Conservation (phyloP, 768 basidiomycete genomes). For the Pleurotus djamor region DNA sequence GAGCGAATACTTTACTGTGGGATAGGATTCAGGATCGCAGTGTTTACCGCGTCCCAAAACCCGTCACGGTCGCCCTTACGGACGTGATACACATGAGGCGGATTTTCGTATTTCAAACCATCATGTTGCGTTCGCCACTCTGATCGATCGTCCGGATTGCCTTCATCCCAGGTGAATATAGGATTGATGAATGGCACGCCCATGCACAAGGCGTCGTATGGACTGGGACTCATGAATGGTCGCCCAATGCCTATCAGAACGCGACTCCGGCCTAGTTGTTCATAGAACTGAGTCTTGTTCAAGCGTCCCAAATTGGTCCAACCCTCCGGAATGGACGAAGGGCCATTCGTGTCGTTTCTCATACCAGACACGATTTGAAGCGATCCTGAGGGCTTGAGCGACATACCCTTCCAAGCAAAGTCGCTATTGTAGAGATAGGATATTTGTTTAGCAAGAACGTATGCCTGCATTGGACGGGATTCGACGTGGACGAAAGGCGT, state of each 20-base stretch:
- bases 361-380: slow-evolving; percentile 17
- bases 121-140: slow-evolving; percentile 29
- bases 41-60: slow-evolving; percentile 23
- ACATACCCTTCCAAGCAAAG: slow-evolving; percentile 9
- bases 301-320: slow-evolving; percentile 18
- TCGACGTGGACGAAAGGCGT: slow-evolving; percentile 20
- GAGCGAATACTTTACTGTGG: slow-evolving; percentile 15
- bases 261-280: slow-evolving; percentile 21
- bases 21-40: slow-evolving; percentile 24
- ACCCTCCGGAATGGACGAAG: neutral
- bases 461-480: slow-evolving; percentile 22
- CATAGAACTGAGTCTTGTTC: slow-evolving; percentile 14
- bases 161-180: slow-evolving; percentile 22
- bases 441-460: slow-evolving; percentile 26
- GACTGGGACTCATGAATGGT: slow-evolving; percentile 17
- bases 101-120: slow-evolving; percentile 19
- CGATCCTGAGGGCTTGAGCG: slow-evolving; percentile 10
- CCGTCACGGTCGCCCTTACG: slow-evolving; percentile 21
- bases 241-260: slow-evolving; percentile 25
- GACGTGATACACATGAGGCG: slow-evolving; percentile 33
- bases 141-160: slow-evolving; percentile 20
- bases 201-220: slow-evolving; percentile 30
- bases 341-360: slow-evolving; percentile 18
- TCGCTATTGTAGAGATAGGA: slow-evolving; percentile 15
- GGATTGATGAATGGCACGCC: slow-evolving; percentile 37